phyloP scores from a whole-genome alignment of 2,329 filamentous ascomycete genomes.

The Lasiodiplodia sp. region DNA sequence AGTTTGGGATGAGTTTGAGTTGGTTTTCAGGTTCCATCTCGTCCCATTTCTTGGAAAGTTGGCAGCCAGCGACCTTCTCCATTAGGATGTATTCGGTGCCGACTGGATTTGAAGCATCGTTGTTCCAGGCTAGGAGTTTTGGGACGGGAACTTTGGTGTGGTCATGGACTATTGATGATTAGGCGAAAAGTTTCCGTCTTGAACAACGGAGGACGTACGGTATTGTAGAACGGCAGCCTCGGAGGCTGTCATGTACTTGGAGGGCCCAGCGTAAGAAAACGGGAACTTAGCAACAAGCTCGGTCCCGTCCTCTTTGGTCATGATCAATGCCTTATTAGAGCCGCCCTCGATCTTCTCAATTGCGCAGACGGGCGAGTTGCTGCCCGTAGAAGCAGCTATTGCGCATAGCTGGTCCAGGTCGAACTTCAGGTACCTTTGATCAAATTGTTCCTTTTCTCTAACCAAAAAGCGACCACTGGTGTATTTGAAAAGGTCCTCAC shows the following conservation, averaged over 20 bases:
- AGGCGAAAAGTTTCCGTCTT: constrained; percentile 21
- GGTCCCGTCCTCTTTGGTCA: constrained; percentile 40
- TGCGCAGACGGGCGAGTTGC: constrained; percentile 36
- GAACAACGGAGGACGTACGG: constrained; percentile 33
- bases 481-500: constrained; percentile 38
- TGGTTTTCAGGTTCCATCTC: constrained; percentile 37
- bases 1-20: constrained; percentile 33
- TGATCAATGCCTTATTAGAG: constrained; percentile 42
- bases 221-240: constrained; percentile 46
- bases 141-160: constrained; percentile 38
- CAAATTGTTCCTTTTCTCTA: constrained; percentile 36
- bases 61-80: constrained; percentile 19
- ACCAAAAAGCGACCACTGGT: constrained; percentile 42
- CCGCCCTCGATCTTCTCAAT: constrained; percentile 45
- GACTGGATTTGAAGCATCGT: constrained; percentile 31
- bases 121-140: constrained; percentile 40
- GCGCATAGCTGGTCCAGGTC: constrained; percentile 41
- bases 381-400: constrained; percentile 35
- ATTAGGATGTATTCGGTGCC: constrained; percentile 12
- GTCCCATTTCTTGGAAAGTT: constrained; percentile 42
- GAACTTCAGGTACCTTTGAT: constrained; percentile 41
- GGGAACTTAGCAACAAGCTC: constrained; percentile 41
- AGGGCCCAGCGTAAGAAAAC: constrained; percentile 41
- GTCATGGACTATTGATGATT: constrained; percentile 31
- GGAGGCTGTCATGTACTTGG: constrained; percentile 44